These are phyloP conservation scores for Exophiala alcalophila DNA, from an alignment of 2,329 filamentous ascomycete species.

Conservation along the genomic window DNA sequence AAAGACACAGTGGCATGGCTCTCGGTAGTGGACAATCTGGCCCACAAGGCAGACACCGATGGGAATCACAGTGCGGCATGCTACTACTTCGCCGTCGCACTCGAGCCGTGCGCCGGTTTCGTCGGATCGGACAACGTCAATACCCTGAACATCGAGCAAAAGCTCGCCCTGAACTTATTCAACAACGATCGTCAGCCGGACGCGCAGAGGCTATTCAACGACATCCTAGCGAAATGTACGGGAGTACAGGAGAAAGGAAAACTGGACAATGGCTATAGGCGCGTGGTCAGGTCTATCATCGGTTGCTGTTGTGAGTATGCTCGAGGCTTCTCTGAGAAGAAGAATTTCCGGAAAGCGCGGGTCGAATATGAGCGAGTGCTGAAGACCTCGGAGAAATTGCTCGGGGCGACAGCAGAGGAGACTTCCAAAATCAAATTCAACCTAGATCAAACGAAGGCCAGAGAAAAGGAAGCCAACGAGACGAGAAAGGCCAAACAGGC, in stretches of 20 bases:
- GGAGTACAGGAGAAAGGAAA: neutral
- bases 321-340: neutral
- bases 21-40: neutral
- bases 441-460: neutral
- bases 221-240: conserved; percentile 1
- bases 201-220: conserved; percentile 1
- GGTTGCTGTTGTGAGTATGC: conserved; percentile 1
- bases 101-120: neutral
- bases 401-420: neutral
- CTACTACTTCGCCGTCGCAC: neutral
- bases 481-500: neutral
- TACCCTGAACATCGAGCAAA: conserved; percentile 1
- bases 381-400: neutral
- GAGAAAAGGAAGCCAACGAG: neutral
- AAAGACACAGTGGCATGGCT: neutral
- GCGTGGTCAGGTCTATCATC: conserved; percentile 1
- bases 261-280: neutral
- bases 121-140: neutral
- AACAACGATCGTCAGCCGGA: conserved; percentile 1
- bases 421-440: neutral
- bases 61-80: neutral
- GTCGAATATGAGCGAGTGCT: neutral
- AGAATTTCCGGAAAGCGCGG: neutral
- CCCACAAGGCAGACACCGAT: neutral
- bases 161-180: neutral